phyloP scores from a whole-genome alignment of 495 filamentous ascomycete species.

The Talaromyces trachyspermus region DNA sequence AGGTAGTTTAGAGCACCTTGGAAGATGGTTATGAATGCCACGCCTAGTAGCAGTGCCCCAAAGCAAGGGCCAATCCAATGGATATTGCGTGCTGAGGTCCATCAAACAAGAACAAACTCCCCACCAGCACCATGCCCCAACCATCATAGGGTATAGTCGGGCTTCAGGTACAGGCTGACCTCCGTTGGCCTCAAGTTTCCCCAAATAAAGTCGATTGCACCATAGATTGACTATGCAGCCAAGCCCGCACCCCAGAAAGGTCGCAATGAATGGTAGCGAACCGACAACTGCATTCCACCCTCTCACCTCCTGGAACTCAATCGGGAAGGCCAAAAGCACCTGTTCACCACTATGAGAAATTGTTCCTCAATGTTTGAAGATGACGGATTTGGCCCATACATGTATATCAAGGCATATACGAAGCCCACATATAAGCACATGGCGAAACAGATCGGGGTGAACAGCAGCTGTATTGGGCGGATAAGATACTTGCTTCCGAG shows the following conservation, averaged over 20 bases:
- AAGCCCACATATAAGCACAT: slow-evolving; percentile 40
- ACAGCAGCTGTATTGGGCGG: slow-evolving; percentile 39
- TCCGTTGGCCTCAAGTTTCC: slow-evolving; percentile 30
- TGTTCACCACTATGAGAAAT: too few species aligned
- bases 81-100: slow-evolving; percentile 30
- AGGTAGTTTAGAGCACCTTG: slow-evolving; percentile 16
- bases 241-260: slow-evolving; percentile 39
- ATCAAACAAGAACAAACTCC: slow-evolving; percentile 46
- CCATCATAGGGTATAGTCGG: slow-evolving; percentile 42
- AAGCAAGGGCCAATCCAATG: slow-evolving; percentile 41
- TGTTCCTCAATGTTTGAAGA: too few species aligned
- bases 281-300: slow-evolving; percentile 33
- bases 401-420: slow-evolving; percentile 34
- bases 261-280: slow-evolving; percentile 45
- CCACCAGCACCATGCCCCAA: slow-evolving; percentile 37
- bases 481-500: slow-evolving; percentile 23
- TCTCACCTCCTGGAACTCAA: slow-evolving; percentile 40
- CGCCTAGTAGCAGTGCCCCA: slow-evolving; percentile 34
- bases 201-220: slow-evolving; percentile 38
- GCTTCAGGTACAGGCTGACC: slow-evolving; percentile 43
- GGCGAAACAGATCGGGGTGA: slow-evolving; percentile 39
- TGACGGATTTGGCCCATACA: slow-evolving; percentile 2
- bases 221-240: slow-evolving; percentile 31
- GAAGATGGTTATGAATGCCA: slow-evolving; percentile 38
- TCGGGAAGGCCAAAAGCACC: slow-evolving; percentile 39